Conservation (phyloP, 164 flowering plant species). For the Umbellularia californica region DNA sequence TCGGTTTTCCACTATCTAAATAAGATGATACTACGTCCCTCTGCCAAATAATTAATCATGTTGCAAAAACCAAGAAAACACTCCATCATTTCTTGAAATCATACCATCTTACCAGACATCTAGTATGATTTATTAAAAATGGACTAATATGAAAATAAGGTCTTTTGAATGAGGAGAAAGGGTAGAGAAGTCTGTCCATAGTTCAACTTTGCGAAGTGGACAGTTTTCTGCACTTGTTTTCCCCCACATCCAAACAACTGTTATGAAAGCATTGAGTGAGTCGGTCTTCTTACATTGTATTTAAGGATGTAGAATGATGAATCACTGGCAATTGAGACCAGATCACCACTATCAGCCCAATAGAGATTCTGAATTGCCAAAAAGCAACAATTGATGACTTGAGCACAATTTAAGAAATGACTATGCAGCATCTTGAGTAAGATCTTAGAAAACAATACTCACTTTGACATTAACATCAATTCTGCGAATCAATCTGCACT, state of each 20-base stretch:
- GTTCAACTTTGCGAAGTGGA: no score
- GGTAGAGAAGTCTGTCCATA: no score
- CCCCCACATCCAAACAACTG: no score
- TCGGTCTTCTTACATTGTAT: constrained; percentile 66
- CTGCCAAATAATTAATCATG: constrained; percentile 35
- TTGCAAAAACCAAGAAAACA: background rate
- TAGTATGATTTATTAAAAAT: background rate
- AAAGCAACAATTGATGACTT: background rate
- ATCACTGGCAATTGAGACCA: constrained; percentile 91
- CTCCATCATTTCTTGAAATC: background rate
- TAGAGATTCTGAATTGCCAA: constrained; percentile 65
- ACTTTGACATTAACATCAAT: constrained; percentile 98
- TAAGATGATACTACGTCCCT: constrained; percentile 73
- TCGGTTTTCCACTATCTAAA: constrained; percentile 78
- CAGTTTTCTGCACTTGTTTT: no score
- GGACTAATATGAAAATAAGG: background rate
- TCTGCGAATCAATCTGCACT: constrained; percentile 88
- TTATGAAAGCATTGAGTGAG: background rate
- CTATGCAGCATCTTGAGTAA: background rate
- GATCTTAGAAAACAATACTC: constrained; percentile 16
- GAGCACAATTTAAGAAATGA: background rate
- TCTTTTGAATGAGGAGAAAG: background rate
- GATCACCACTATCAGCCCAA: constrained; percentile 99
- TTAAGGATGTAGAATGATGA: constrained; percentile 87
- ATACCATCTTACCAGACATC: background rate